Conservation (phyloP, 768 basidiomycete species). For the Tylopilus rubrobrunneus region DNA sequence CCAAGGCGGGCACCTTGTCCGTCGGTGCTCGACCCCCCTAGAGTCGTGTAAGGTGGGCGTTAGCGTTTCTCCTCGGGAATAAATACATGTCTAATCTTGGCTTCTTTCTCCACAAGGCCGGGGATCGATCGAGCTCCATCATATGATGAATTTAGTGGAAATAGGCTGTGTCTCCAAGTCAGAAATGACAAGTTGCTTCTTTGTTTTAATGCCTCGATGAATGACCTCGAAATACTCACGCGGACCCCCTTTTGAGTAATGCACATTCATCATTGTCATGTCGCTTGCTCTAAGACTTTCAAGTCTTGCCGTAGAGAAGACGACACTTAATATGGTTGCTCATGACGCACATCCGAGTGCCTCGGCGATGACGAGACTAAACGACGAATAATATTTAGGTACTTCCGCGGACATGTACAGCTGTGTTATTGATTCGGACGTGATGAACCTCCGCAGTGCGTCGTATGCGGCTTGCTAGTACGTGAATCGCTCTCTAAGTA, state of each 20-base stretch:
- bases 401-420: background rate
- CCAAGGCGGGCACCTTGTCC: slow-evolving; percentile 24
- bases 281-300: background rate
- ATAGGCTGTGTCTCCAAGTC: background rate
- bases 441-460: background rate
- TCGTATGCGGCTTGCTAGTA: slow-evolving; percentile 11
- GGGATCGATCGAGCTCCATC: background rate
- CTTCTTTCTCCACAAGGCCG: background rate
- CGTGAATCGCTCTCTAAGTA: slow-evolving; percentile 24
- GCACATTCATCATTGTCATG: background rate
- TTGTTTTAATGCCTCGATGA: background rate
- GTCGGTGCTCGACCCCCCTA: slow-evolving; percentile 25
- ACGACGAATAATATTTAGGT: too few relatives aligned
- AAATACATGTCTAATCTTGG: background rate
- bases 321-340: background rate
- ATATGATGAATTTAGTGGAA: background rate
- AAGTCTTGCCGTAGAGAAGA: background rate
- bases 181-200: background rate
- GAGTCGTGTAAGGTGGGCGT: background rate
- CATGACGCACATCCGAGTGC: background rate
- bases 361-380: background rate
- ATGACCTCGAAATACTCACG: background rate
- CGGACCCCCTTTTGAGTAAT: background rate
- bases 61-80: background rate
- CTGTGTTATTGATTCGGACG: too few relatives aligned